These are phyloP conservation scores for Wallacemonas sp. DNA, from an alignment of 208 protist species.

Conservation along the genomic window DNA sequence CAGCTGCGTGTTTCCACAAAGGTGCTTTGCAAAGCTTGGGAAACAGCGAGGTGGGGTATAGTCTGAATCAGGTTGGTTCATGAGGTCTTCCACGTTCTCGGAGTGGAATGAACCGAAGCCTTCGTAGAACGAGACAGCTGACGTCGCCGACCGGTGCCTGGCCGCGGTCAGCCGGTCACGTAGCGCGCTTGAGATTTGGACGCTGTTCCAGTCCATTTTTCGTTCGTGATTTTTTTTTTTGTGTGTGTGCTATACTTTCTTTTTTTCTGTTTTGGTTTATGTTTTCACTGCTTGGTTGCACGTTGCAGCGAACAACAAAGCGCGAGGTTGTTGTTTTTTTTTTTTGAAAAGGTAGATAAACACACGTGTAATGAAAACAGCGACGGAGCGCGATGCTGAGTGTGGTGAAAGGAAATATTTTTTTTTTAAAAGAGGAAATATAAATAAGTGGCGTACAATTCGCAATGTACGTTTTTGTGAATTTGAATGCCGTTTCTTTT, in stretches of 20 bases:
- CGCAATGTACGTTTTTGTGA: too few relatives aligned
- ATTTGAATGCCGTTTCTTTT: too few relatives aligned
- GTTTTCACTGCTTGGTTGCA: too few relatives aligned
- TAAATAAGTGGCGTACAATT: too few relatives aligned
- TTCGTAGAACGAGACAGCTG: slow-evolving; percentile 60
- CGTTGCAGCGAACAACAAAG: too few relatives aligned
- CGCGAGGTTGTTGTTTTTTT: too few relatives aligned
- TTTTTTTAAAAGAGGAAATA: too few relatives aligned
- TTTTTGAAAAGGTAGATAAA: too few relatives aligned
- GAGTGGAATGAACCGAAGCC: slow-evolving; percentile 93
- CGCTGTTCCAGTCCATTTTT: slow-evolving; percentile 35
- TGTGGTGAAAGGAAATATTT: not conserved
- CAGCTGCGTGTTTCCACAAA: slow-evolving; percentile 27
- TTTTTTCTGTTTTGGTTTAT: slow-evolving; percentile 5
- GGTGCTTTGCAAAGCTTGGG: slow-evolving; percentile 43
- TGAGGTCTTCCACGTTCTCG: slow-evolving; percentile 88
- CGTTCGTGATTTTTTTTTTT: not conserved
- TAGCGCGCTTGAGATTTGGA: slow-evolving; percentile 29
- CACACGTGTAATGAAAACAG: too few relatives aligned
- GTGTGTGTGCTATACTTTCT: too few relatives aligned
- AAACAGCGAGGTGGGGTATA: slow-evolving; percentile 56
- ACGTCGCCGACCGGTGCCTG: slow-evolving; percentile 22
- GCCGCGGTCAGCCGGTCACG: slow-evolving; percentile 25
- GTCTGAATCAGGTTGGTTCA: slow-evolving; percentile 30
- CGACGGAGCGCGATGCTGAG: not conserved